Evolutionary conservation across 306 rosid genomes (phyloP).

Genomic region (Casuarina equisetifolia): DNA sequence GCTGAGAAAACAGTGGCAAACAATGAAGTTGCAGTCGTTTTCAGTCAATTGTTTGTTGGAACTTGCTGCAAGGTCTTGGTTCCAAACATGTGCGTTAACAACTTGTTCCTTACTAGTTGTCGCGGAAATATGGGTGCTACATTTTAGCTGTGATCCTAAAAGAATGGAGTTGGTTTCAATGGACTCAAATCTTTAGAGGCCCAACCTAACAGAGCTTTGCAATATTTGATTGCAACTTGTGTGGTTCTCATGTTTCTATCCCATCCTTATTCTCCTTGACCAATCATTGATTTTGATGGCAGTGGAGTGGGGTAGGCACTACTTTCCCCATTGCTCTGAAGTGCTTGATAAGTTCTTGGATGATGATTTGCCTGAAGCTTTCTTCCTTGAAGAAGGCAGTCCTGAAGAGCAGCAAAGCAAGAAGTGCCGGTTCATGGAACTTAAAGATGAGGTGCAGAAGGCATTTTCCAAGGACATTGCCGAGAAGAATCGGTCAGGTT

Average conservation of each 20-base stretch:
- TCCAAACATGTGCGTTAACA: background rate
- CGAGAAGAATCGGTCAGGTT: constrained; percentile 45
- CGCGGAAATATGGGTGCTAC: background rate
- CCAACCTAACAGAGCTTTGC: background rate
- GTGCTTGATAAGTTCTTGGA: constrained; percentile 79
- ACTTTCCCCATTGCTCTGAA: constrained; percentile 91
- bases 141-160: background rate
- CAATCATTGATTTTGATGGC: constrained; percentile 23
- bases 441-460: constrained; percentile 78
- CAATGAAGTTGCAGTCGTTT: background rate
- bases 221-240: constrained; percentile 21
- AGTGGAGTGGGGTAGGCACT: constrained; percentile 85
- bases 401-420: constrained; percentile 67
- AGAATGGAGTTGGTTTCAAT: background rate
- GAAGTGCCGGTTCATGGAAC: constrained; percentile 81
- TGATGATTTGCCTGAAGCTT: constrained; percentile 64
- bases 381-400: constrained; percentile 68
- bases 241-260: background rate
- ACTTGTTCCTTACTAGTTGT: background rate
- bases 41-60: no score
- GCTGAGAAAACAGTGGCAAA: background rate
- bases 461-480: constrained; percentile 84
- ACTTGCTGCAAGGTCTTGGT: background rate
- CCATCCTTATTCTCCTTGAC: constrained; percentile 14
- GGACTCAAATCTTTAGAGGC: background rate